Evolutionary conservation across 768 basidiomycete genomes (phyloP).

Genomic region (Trametes elegans): DNA sequence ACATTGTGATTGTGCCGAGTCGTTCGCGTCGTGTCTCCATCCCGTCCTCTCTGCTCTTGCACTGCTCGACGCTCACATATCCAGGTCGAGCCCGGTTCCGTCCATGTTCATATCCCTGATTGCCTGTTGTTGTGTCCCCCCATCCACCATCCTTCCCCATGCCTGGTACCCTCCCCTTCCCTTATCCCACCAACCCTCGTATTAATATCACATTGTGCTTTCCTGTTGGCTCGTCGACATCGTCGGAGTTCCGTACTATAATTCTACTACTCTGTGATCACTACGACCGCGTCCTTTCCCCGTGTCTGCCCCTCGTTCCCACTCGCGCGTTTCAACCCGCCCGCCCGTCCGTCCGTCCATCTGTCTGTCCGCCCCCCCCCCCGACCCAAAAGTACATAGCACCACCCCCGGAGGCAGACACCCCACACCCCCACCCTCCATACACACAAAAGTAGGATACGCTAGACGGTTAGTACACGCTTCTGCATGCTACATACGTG

Average conservation of each 20-base stretch:
- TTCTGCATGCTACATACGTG: too few species aligned
- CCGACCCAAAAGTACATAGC: neutral
- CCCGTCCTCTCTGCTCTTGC: slow-evolving; percentile 11
- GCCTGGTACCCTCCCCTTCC: neutral
- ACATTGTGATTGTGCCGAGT: neutral
- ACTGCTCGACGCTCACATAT: slow-evolving; percentile 17
- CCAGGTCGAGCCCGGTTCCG: slow-evolving; percentile 14
- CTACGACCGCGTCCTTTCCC: neutral
- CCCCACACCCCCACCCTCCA: too few species aligned
- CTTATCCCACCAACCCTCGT: neutral
- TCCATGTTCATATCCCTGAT: neutral
- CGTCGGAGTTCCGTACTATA: neutral
- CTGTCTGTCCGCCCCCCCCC: too few species aligned
- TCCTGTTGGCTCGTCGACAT: neutral
- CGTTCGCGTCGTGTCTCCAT: neutral
- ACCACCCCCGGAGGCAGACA: too few species aligned
- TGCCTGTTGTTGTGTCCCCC: too few species aligned
- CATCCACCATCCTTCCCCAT: too few species aligned
- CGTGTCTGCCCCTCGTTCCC: neutral
- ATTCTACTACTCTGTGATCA: slow-evolving; percentile 8
- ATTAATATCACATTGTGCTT: neutral
- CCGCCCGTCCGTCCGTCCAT: neutral
- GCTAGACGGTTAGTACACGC: neutral
- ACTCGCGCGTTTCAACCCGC: neutral
- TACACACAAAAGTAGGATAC: slow-evolving; percentile 7